A percentile compares a stretch with the other conserved stretches of the same genome.
phyloP scores from a whole-genome alignment of 2,329 filamentous ascomycete species.

The Pseudogymnoascus sp. region DNA sequence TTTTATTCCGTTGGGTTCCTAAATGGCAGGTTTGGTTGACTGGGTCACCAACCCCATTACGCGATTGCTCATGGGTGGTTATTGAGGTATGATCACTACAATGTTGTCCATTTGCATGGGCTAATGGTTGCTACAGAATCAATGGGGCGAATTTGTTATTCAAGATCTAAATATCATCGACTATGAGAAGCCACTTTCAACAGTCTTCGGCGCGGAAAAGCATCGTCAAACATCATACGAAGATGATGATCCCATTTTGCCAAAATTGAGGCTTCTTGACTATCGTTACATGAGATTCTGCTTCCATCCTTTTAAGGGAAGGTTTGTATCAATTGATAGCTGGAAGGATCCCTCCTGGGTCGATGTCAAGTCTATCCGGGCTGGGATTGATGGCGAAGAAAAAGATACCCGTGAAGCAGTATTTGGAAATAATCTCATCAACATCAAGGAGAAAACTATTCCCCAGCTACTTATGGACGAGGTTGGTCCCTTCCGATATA shows the following conservation, averaged over 20 bases:
- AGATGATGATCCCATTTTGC: conserved; percentile 71
- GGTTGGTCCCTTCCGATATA: conserved; percentile 36
- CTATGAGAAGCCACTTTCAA: conserved; percentile 51
- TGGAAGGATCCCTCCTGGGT: conserved; percentile 95
- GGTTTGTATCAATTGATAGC: conserved; percentile 75
- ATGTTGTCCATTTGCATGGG: conserved; percentile 10
- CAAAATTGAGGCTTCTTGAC: conserved; percentile 68
- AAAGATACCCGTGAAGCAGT: conserved; percentile 75
- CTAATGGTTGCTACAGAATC: conserved; percentile 53
- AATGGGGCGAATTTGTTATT: conserved; percentile 90
- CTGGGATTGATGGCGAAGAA: conserved; percentile 81
- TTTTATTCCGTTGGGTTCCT: conserved; percentile 85
- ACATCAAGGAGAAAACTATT: conserved; percentile 84
- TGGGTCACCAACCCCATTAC: conserved; percentile 61
- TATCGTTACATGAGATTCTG: conserved; percentile 93
- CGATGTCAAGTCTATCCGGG: conserved; percentile 64
- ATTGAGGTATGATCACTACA: conserved; percentile 53
- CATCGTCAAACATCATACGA: conserved; percentile 49
- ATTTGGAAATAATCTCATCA: conserved; percentile 85
- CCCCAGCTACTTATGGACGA: conserved; percentile 83
- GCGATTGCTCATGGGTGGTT: conserved; percentile 81
- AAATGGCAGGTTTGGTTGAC: conserved; percentile 73
- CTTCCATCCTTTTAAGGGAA: conserved; percentile 83
- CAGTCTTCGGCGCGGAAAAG: conserved; percentile 64
- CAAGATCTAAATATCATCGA: conserved; percentile 53